Evolutionary conservation across 495 filamentous ascomycete species (phyloP).

Genomic region (Penicillium arizonense): DNA sequence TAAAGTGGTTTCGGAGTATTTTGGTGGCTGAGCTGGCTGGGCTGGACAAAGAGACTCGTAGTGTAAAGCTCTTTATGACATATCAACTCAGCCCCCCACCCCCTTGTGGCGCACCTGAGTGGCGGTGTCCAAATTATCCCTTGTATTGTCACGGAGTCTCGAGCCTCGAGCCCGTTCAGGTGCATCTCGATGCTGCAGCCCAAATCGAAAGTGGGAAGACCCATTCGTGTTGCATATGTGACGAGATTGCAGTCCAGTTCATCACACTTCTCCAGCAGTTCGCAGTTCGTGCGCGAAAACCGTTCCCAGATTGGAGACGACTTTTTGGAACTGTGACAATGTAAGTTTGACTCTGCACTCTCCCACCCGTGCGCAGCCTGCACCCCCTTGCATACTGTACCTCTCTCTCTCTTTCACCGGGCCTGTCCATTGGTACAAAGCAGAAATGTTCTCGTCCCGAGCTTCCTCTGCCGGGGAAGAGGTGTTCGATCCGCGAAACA

Average conservation of each 20-base stretch:
- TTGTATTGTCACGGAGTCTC: too few relatives aligned
- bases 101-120: conserved; percentile 18
- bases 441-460: background rate
- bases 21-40: conserved; percentile 17
- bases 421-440: conserved; percentile 7
- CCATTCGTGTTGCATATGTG: conserved; percentile 16
- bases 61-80: conserved; percentile 14
- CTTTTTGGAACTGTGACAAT: too few relatives aligned
- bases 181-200: conserved; percentile 19
- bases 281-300: background rate
- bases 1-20: conserved; percentile 11
- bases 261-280: conserved; percentile 10
- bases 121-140: conserved; percentile 5
- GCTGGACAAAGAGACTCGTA: conserved; percentile 3
- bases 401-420: conserved; percentile 1
- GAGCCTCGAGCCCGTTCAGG: background rate
- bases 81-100: conserved; percentile 2
- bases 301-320: background rate
- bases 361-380: conserved; percentile 14
- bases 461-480: background rate
- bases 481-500: background rate
- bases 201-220: conserved; percentile 19
- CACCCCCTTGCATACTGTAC: conserved; percentile 21
- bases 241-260: conserved; percentile 13
- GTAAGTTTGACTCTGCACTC: background rate